phyloP scores from a whole-genome alignment of 352 stramenopile genomes.

The Aphanomyces astaci region DNA sequence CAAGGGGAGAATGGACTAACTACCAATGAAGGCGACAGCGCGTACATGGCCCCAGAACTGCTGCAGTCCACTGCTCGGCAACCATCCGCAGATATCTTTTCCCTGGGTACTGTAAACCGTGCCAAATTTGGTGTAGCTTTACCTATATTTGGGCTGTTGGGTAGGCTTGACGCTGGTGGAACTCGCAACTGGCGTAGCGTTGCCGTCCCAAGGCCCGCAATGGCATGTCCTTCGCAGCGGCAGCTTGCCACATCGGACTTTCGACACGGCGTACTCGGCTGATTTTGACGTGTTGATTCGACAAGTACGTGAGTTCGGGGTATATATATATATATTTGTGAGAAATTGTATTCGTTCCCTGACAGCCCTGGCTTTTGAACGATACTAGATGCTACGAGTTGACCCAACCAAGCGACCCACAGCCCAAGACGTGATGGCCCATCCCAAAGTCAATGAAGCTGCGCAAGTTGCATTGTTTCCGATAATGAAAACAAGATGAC shows the following conservation, averaged over 20 bases:
- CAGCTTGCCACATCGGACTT: conserved; percentile 29
- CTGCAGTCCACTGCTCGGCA: conserved; percentile 52
- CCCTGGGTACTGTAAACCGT: conserved; percentile 63
- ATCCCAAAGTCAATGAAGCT: conserved; percentile 24
- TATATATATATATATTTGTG: too few relatives aligned
- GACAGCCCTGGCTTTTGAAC: too few relatives aligned
- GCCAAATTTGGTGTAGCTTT: not conserved
- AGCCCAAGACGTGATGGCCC: conserved; percentile 33
- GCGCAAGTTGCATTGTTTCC: too few relatives aligned
- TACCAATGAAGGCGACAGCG: conserved; percentile 90
- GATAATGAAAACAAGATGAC: too few relatives aligned
- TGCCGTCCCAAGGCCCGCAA: conserved; percentile 43
- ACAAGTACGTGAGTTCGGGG: conserved; percentile 36
- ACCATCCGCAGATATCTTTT: conserved; percentile 92
- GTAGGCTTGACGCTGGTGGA: conserved; percentile 64
- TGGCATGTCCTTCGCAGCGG: conserved; percentile 65
- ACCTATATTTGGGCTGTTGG: not conserved
- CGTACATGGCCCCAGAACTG: conserved; percentile 89
- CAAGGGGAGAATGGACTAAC: conserved; percentile 31
- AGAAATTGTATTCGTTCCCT: too few relatives aligned
- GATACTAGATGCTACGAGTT: conserved; percentile 63
- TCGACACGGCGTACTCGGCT: conserved; percentile 39
- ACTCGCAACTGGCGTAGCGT: conserved; percentile 32
- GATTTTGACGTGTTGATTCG: conserved; percentile 34
- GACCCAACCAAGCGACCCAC: conserved; percentile 38